Base-by-base conservation (phyloP, 2,329 filamentous ascomycete species). In the Lecanosticta acicola region DNA sequence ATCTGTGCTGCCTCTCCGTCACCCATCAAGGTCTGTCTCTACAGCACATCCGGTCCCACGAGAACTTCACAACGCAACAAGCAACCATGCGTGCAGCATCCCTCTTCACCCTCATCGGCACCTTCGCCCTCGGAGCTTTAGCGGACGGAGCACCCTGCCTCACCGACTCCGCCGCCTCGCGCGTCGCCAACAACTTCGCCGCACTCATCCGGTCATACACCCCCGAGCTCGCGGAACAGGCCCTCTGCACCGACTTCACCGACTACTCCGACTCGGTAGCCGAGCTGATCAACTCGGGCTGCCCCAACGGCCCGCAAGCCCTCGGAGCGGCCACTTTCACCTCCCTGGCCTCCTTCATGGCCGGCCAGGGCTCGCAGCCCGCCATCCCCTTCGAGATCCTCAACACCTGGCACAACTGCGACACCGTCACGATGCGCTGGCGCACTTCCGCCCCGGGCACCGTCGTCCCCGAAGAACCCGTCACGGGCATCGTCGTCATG, bases 241-340 rank as follows among this genome's bases (percentile, higher is more conserved):
- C 54, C 39, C 49, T 63, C 34, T 50, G 53, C 36, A 36, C 32
- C 17, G 56, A 60, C 52, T 62, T 60, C 44, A 46, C 32, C 29
- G 61, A 62, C 51, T 61, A 62, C 48, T 60, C 60, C 33, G 60
- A 61, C 51, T 52, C 49, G 45, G 60, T 61, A 43, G 61, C 58
- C 50, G 51, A 50, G 14, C 53, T 64, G 42, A 62, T 64, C 54
- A 56, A 62, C 54, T 54, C 47, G 24, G 59, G 58, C 47, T 58
- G 55, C 51, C 41, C 54, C 48, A 38, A 50, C 36, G 39, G 52
- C 51, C 35, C 57, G 48, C 16, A 39, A 48, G 16, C 17, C n/a
- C 59, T 62, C 38, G 56, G 54, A 17, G 26, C 50, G 20, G 49
- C 53, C 1, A 62, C 61, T 32, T 63, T 64, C 58, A 37, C 39